Evolutionary conservation across 2,329 filamentous ascomycete genomes (phyloP), one percentile per base, ranked within the genome.

Genomic region (Aureobasidium leucospermi): DNA sequence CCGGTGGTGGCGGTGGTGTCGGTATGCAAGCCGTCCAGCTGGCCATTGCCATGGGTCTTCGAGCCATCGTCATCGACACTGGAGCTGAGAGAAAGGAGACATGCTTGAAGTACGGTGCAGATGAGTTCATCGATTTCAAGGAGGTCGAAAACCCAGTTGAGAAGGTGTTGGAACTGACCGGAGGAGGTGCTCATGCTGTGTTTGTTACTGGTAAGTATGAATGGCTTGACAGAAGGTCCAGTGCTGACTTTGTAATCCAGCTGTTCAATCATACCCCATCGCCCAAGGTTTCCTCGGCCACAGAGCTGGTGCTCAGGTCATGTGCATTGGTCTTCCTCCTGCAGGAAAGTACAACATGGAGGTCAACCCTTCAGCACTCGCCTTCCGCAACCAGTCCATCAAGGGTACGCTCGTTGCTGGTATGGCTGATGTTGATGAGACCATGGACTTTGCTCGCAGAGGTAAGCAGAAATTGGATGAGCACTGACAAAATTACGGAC

Each of bases 1-100:
- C 79, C 4, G 80, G 80, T 15, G 79, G 78, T 0, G 81, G 81
- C 8, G 81, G 78, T n/a, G 81, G 78, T 15, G 78, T 84, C 3
- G 81, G 82, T 3, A 79, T 83, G 60, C 81, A 83, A 64, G 81
- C 81, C 8, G 76, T 85, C 1, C 81, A 79, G 64, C 67, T 80
- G 5, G 80, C 80, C 8, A 73, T 73, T 45, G 79, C 80, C 2
- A 82, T 83, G 79, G 81, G 81, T 0, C 76, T 83, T 69, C 74
- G 80, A 4, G 75, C 80, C 2, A 79, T 84, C 49, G 81, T 81
- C 13, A 75, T 84, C 28, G 81, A 84, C 61, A 78, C 75, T 0
- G 80, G 81, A 3, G 73, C 71, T 1, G 71, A 72, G 4, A 81
- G 82, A 64, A 71, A 73, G 11, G 70, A 74, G 19, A 67, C 83